Conservation (phyloP, 2,329 filamentous ascomycete species). For the Xylaria sp. region DNA sequence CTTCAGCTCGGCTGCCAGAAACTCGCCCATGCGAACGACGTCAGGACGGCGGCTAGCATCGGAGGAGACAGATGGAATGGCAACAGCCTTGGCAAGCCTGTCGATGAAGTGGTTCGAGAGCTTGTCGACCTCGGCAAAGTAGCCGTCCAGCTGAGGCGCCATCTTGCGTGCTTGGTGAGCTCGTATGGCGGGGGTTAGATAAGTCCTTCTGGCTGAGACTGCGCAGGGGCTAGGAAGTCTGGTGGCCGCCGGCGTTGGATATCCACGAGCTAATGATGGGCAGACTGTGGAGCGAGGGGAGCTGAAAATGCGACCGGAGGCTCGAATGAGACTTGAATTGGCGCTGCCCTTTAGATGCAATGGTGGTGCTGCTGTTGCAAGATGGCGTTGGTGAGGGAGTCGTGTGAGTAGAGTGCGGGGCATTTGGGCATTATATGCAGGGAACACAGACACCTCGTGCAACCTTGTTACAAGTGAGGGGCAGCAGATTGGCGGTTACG, state of each 20-base stretch:
- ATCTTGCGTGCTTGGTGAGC: constrained; percentile 77
- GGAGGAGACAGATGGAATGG: constrained; percentile 93
- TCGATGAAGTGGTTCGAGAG: constrained; percentile 87
- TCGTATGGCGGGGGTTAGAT: constrained; percentile 65
- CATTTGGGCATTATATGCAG: constrained; percentile 36
- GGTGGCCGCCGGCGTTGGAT: background rate
- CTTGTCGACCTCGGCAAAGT: constrained; percentile 90
- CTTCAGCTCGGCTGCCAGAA: constrained; percentile 84
- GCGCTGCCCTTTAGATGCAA: constrained; percentile 14
- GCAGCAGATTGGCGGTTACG: constrained; percentile 28
- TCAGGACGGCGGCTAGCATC: constrained; percentile 89
- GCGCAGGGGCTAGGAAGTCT: constrained; percentile 13
- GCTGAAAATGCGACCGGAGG: background rate
- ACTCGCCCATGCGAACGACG: constrained; percentile 97
- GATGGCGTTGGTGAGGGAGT: constrained; percentile 29
- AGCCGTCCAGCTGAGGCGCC: constrained; percentile 90
- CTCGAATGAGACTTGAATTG: background rate
- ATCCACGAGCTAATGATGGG: constrained; percentile 1
- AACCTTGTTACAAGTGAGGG: constrained; percentile 28
- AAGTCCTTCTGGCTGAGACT: constrained; percentile 51
- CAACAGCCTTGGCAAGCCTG: constrained; percentile 89
- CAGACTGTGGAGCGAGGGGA: background rate
- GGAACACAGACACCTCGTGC: background rate
- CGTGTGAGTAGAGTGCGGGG: constrained; percentile 43
- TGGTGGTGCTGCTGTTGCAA: constrained; percentile 24